These are phyloP conservation scores for Lactarius indigo DNA, from an alignment of 768 basidiomycete species.

Conservation along the genomic window DNA sequence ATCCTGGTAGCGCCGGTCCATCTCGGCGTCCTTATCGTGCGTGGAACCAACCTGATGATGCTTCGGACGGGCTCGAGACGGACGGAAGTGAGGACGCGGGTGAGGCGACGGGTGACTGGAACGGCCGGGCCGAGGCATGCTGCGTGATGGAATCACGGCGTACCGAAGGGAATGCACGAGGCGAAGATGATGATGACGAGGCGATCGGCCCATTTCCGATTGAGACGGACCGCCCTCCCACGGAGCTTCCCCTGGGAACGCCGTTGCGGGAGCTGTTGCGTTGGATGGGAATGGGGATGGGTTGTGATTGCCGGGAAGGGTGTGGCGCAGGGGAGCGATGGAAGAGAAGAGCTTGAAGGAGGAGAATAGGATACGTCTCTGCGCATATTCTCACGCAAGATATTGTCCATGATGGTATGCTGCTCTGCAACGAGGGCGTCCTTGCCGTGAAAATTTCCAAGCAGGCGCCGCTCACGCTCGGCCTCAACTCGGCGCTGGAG, in stretches of 20 bases:
- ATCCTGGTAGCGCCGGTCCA: conserved; percentile 12
- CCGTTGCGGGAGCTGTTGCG: conserved; percentile 14
- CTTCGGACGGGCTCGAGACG: conserved; percentile 7
- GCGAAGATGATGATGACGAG: conserved; percentile 2
- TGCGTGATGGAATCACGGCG: conserved; percentile 15
- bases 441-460: conserved; percentile 17
- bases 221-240: conserved; percentile 3
- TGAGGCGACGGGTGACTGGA: conserved; percentile 1
- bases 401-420: conserved; percentile 16
- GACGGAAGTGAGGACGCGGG: conserved; percentile 13
- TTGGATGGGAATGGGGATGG: conserved; percentile 19
- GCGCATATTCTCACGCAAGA: conserved; percentile 12
- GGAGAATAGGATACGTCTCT: background rate
- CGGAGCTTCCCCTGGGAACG: background rate
- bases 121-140: conserved; percentile 1
- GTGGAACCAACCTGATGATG: background rate
- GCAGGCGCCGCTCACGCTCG: conserved; percentile 20
- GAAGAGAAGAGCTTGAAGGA: background rate
- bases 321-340: background rate
- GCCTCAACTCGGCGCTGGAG: conserved; percentile 23
- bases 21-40: background rate
- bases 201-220: background rate
- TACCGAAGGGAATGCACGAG: conserved; percentile 8
- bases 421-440: conserved; percentile 22
- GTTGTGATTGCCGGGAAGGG: conserved; percentile 9